A percentile compares a stretch with the other conserved stretches of the same genome.
These are phyloP conservation scores for Colletotrichum chrysophilum DNA, from an alignment of 2,329 filamentous ascomycete species.

Conservation along the genomic window DNA sequence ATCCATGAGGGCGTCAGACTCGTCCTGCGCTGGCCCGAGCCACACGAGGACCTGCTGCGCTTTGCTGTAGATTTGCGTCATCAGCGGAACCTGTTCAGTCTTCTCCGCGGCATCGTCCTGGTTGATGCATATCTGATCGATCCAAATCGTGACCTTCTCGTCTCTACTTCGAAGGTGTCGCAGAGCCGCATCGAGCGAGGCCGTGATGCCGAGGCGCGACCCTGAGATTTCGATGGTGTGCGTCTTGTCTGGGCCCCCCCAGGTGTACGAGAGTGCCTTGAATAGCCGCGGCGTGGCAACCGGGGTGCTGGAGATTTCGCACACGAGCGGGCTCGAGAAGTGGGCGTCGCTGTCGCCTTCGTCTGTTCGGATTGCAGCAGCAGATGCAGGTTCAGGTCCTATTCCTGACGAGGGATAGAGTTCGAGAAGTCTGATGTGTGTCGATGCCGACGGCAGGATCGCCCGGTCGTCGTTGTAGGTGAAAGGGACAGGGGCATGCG, in stretches of 20 bases:
- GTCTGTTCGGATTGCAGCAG: background rate
- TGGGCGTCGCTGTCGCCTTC: background rate
- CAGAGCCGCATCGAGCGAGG: constrained; percentile 16
- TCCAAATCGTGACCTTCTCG: constrained; percentile 33
- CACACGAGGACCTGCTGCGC: constrained; percentile 38
- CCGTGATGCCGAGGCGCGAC: constrained; percentile 1
- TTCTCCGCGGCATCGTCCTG: constrained; percentile 39
- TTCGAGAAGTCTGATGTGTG: constrained; percentile 16
- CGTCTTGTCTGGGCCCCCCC: constrained; percentile 20
- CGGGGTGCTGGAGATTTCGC: background rate
- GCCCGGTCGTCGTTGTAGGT: background rate
- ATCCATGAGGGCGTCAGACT: constrained; percentile 20
- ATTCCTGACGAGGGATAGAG: background rate
- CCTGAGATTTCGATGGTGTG: constrained; percentile 2
- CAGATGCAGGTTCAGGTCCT: background rate
- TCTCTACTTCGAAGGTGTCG: background rate
- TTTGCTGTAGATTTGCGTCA: constrained; percentile 40
- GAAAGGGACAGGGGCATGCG: background rate
- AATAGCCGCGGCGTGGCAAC: constrained; percentile 21
- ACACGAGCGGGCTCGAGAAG: background rate
- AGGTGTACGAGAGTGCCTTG: constrained; percentile 30
- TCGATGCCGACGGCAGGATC: constrained; percentile 7
- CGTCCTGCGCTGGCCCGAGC: constrained; percentile 30
- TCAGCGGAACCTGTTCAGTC: constrained; percentile 40
- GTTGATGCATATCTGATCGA: constrained; percentile 47